Percentiles rank a stretch among this genome's conserved stretches.
phyloP scores from a whole-genome alignment of 2,329 filamentous ascomycete species.

The Hymenoscyphus salicellus region DNA sequence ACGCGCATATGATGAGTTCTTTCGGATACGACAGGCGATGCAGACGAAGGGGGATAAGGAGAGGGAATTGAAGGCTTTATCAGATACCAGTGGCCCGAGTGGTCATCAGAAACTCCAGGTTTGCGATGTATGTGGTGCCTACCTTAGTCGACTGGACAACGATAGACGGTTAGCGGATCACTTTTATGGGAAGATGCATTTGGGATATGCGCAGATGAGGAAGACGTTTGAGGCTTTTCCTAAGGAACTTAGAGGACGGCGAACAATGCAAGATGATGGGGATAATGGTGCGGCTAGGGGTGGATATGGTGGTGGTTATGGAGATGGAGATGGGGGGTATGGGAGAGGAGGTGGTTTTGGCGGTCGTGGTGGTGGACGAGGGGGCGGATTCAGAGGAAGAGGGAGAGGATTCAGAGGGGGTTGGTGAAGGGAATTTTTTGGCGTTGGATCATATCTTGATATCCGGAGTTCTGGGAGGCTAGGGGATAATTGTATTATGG shows the following conservation, averaged over 20 bases:
- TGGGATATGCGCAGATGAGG: constrained; percentile 97
- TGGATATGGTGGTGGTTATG: constrained; percentile 52
- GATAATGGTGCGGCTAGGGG: constrained; percentile 49
- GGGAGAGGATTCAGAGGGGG: constrained; percentile 31
- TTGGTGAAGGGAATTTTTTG: constrained; percentile 24
- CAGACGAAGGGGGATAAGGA: constrained; percentile 80
- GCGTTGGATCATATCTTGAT: constrained; percentile 18
- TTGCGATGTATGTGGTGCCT: constrained; percentile 96
- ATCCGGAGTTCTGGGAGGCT: constrained; percentile 4
- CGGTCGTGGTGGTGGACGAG: constrained; percentile 40
- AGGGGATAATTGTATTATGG: constrained; percentile 7
- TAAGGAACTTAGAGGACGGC: constrained; percentile 77
- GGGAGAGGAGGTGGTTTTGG: constrained; percentile 33
- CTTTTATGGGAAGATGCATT: constrained; percentile 99
- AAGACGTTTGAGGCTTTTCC: constrained; percentile 86
- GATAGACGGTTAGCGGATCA: constrained; percentile 91
- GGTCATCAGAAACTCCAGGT: constrained; percentile 98
- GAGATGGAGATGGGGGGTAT: constrained; percentile 44
- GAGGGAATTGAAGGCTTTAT: constrained; percentile 82
- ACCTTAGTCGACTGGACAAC: constrained; percentile 88
- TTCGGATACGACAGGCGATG: constrained; percentile 76
- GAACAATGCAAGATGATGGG: constrained; percentile 54
- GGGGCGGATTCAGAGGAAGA: constrained; percentile 30
- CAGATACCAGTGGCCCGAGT: constrained; percentile 86
- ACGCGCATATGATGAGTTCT: constrained; percentile 81